Evolutionary conservation across 192 early-diverging fungal species (phyloP), one percentile per base, ranked within the genome.

Genomic region (Mortierella hygrophila): DNA sequence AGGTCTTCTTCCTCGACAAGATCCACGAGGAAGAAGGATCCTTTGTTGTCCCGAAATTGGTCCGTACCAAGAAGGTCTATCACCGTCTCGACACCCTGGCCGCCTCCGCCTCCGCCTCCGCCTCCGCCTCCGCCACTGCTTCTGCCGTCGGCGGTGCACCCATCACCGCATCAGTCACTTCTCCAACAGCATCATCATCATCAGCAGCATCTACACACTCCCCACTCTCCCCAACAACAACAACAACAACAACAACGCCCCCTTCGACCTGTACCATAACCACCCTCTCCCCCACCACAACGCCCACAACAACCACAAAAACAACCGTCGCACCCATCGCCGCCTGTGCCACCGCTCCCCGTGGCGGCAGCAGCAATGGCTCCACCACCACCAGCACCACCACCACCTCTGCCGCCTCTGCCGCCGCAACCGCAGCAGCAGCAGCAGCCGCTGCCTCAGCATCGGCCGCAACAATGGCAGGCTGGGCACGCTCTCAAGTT

Each of bases 401-500:
- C 44, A 15, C 71, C 6, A 35, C 54, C 13, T 46, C 44, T 46
- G 44, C 44, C 13, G 44, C 44, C 13, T 46, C 44, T 10, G 49
- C 73, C 54, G 20, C 40, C 10, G n/a, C 73, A 13, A 13, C 29
- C 2, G 21, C 73, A 20, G 44, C 72, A 23, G n/a, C 37, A 0
- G 70, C 42, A 11, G 70, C 42, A 47, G 72, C 72, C 8, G 26
- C 72, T 6, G 49, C 32, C 20, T 76, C 74, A 4, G 57, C 57
- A 7, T 76, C 75, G 57, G 46, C 74, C 23, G 41, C 54, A 5
- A 41, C 77, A 16, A 44, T 71, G 44, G 69, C 68, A 4, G 71
- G 74, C n/a, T 80, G 83, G 83, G 77, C 75, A 4, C 75, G 75
- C 32, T 76, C 78, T 0, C 82, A 85, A 13, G 83, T 72, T 13